These are phyloP conservation scores for Xylaria arbuscula DNA, from an alignment of 2,329 filamentous ascomycete species.

Conservation along the genomic window DNA sequence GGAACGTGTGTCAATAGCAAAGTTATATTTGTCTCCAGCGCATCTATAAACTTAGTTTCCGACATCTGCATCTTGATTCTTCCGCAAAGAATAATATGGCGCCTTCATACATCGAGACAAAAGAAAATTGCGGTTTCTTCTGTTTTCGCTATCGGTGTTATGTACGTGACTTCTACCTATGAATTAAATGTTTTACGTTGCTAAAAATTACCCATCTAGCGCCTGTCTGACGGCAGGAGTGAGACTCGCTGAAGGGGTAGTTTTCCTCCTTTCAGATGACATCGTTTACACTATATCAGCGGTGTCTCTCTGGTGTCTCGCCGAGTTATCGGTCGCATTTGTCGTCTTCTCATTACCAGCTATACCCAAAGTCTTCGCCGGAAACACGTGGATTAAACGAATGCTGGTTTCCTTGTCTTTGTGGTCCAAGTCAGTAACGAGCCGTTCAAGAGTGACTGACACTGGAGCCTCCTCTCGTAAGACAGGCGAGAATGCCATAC, in stretches of 20 bases:
- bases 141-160: constrained; percentile 25
- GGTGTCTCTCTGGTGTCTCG: constrained; percentile 17
- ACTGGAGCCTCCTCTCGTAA: background rate
- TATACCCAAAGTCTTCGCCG: constrained; percentile 11
- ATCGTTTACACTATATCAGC: constrained; percentile 5
- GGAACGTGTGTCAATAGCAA: constrained; percentile 43
- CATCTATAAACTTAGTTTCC: constrained; percentile 43
- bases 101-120: constrained; percentile 6
- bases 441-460: background rate
- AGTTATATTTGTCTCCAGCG: constrained; percentile 39
- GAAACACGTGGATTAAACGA: constrained; percentile 12
- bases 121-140: constrained; percentile 29
- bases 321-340: constrained; percentile 14
- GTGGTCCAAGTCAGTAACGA: constrained; percentile 7
- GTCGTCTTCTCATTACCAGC: constrained; percentile 17
- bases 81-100: constrained; percentile 50
- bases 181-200: background rate
- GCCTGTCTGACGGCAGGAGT: constrained; percentile 4
- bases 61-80: constrained; percentile 49
- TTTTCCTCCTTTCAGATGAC: constrained; percentile 14
- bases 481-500: constrained; percentile 2
- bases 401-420: background rate
- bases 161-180: constrained; percentile 9
- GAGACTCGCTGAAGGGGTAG: constrained; percentile 3
- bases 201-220: constrained; percentile 3